Evolutionary conservation across 495 filamentous ascomycete species (phyloP).

Genomic region (Neurospora terricola): DNA sequence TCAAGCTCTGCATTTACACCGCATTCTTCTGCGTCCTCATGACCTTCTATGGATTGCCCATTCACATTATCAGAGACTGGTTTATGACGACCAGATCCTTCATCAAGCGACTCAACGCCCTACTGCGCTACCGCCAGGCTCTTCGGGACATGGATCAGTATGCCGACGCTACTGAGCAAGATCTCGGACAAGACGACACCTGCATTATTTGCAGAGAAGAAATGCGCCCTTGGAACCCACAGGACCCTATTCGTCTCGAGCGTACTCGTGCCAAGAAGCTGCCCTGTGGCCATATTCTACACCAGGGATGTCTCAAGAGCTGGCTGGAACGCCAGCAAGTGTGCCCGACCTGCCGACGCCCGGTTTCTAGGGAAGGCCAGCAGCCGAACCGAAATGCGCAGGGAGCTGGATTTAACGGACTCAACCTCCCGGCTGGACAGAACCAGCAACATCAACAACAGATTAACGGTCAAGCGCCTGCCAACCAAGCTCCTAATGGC

Average conservation of each 20-base stretch:
- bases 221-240: constrained; percentile 65
- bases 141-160: constrained; percentile 86
- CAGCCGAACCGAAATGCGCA: constrained; percentile 16
- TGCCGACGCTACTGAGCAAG: constrained; percentile 82
- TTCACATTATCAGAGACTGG: constrained; percentile 92
- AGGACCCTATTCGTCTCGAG: constrained; percentile 50
- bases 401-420: constrained; percentile 21
- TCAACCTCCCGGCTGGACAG: constrained; percentile 20
- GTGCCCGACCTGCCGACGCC: constrained; percentile 84
- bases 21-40: constrained; percentile 90
- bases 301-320: constrained; percentile 86
- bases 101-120: constrained; percentile 73
- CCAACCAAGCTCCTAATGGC: constrained; percentile 8
- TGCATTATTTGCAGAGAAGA: constrained; percentile 98
- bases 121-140: constrained; percentile 79
- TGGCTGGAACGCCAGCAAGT: constrained; percentile 99
- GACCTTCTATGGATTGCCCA: constrained; percentile 86
- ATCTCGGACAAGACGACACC: constrained; percentile 75
- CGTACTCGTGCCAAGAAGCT: constrained; percentile 87
- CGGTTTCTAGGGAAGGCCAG: constrained; percentile 48
- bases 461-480: constrained; percentile 21
- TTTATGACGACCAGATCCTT: constrained; percentile 90
- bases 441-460: constrained; percentile 18
- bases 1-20: constrained; percentile 80
- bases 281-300: constrained; percentile 90